Conservation (phyloP, 192 early-diverging fungal genomes). For the Endogone sp. region DNA sequence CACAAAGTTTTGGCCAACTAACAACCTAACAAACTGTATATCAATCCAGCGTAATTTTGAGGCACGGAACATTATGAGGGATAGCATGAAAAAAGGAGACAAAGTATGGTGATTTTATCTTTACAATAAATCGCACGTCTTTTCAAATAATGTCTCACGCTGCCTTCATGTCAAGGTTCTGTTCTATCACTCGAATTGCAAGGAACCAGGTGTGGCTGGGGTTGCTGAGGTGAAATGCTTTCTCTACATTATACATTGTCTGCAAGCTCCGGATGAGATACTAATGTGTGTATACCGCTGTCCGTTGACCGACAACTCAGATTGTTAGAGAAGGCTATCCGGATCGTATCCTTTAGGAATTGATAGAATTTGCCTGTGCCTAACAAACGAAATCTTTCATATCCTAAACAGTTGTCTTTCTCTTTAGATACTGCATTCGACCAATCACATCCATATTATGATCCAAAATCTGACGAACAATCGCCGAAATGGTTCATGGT, state of each 20-base stretch:
- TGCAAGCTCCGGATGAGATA: no score
- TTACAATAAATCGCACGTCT: neutral
- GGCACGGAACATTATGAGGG: conserved; percentile 77
- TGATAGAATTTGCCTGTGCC: neutral
- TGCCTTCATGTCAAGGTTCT: conserved; percentile 32
- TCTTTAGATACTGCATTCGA: conserved; percentile 65
- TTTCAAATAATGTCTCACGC: neutral
- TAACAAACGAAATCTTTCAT: neutral
- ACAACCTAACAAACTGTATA: neutral
- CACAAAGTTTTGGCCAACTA: neutral
- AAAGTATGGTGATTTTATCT: conserved; percentile 16
- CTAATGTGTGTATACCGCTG: neutral
- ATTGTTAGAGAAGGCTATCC: conserved; percentile 66
- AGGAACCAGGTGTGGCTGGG: conserved; percentile 78
- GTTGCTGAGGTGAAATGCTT: conserved; percentile 25
- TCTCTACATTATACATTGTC: neutral
- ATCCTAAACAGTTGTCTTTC: neutral
- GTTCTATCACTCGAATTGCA: conserved; percentile 90
- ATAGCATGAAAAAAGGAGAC: conserved; percentile 71
- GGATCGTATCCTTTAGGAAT: conserved; percentile 40
- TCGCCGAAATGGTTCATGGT: conserved; percentile 83
- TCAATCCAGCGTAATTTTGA: conserved; percentile 63
- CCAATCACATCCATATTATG: conserved; percentile 68
- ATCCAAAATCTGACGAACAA: conserved; percentile 61
- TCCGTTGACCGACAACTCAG: conserved; percentile 2